Base-by-base conservation (phyloP, 306 rosid species). In the Trichosanthes cucumerina region DNA sequence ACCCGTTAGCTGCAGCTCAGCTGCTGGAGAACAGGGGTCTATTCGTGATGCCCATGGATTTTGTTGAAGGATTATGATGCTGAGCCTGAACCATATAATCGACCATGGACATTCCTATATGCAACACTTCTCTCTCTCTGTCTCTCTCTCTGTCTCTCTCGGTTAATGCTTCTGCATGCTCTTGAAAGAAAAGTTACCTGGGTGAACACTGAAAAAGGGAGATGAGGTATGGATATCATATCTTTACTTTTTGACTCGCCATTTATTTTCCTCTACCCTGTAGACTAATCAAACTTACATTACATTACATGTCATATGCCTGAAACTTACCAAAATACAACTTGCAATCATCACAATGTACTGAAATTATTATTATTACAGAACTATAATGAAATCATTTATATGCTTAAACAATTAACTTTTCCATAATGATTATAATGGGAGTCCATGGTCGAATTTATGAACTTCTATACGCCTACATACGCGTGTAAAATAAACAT, bases 1-100 rank as follows among this genome's bases (percentile, higher is more conserved):
- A 93, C 75, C 85, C 94, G 52, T 77, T 71, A 49, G 91, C 86
- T 39, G 93, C 93, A 11, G 83, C 78, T 57, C 86, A 86, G 86
- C 89, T 93, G 66, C 82, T 93, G 84, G 90, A 88, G 86, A 86
- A 68, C 8, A 88, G 88, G 85, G 98, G 97, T 79, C 91, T 93
- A 79, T 82, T 80, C 69, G 73, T 92, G 71, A 62, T 87, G 86
- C 97, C 98, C 43, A 74, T 87, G 76, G 82, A 85, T 81, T 80
- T 86, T 81, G 84, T 79, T 73, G 80, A 86, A 78, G 90, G 86
- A 43, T 57, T 88, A 33, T 46, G 28, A n/a, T n/a, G n/a, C n/a
- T n/a, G n/a, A n/a, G n/a, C n/a, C 81, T 84, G 84, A 79, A 85
- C 39, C 57, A 43, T 69, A 41, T 39, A 21, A 43, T 19, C 75